phyloP scores from a whole-genome alignment of 495 filamentous ascomycete genomes.

The Annulohypoxylon bovei region DNA sequence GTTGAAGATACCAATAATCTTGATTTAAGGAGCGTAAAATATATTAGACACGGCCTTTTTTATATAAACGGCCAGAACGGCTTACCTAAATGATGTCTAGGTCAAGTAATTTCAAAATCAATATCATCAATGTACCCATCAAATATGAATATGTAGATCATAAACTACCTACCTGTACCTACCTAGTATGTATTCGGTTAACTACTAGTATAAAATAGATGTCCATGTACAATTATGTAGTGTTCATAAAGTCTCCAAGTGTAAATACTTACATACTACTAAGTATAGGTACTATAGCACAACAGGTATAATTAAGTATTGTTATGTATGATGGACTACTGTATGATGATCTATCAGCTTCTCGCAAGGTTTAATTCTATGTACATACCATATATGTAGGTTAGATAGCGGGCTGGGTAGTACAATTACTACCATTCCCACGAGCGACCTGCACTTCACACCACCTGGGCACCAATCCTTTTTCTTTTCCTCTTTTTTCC shows the following conservation, averaged over 20 bases:
- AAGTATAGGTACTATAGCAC: not conserved
- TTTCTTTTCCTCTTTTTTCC: not conserved
- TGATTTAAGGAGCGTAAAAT: not conserved
- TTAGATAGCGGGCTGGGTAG: not conserved
- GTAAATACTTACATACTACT: not conserved
- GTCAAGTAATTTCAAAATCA: too few relatives aligned
- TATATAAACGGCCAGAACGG: not conserved
- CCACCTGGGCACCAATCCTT: constrained; percentile 21
- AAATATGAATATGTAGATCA: too few relatives aligned
- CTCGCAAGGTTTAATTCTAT: constrained; percentile 8
- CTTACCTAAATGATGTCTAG: not conserved
- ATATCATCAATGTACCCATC: too few relatives aligned
- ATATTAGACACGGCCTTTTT: not conserved
- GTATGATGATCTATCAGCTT: constrained; percentile 28
- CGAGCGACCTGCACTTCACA: constrained; percentile 19
- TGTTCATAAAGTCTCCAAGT: not conserved
- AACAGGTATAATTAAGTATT: too few relatives aligned
- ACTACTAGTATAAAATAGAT: too few relatives aligned
- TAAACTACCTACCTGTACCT: too few relatives aligned
- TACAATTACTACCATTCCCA: constrained; percentile 37
- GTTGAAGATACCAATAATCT: not conserved
- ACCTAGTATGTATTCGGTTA: too few relatives aligned
- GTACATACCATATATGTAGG: not conserved
- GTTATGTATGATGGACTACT: not conserved
- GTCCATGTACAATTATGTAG: not conserved